A percentile compares a stretch with the other conserved stretches of the same genome.
phyloP scores from a whole-genome alignment of 495 filamentous ascomycete genomes.

The Glonium stellatum region DNA sequence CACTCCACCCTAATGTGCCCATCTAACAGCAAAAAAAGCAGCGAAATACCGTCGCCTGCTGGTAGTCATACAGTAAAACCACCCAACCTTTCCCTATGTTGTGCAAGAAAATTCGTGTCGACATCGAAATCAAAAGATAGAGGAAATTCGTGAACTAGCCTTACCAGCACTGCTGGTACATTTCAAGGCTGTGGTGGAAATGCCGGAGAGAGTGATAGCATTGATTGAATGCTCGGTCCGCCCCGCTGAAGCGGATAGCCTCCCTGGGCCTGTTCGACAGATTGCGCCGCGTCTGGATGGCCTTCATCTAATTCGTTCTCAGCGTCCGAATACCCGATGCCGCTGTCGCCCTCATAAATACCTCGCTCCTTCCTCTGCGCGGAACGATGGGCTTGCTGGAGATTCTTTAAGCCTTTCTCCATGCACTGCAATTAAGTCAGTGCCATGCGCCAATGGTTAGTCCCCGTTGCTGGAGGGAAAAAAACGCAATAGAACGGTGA shows the following conservation, averaged over 20 bases:
- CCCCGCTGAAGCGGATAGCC: conserved; percentile 8
- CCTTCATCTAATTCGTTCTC: conserved; percentile 25
- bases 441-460: neutral
- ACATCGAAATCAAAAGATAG: conserved; percentile 2
- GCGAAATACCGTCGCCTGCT: neutral
- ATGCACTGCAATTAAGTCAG: conserved; percentile 39
- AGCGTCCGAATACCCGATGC: conserved; percentile 28
- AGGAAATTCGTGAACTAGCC: conserved; percentile 3
- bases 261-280: neutral
- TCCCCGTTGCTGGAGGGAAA: neutral
- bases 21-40: neutral
- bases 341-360: conserved; percentile 26
- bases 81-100: neutral
- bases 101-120: conserved; percentile 5
- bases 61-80: conserved; percentile 3
- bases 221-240: conserved; percentile 26
- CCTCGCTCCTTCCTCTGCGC: conserved; percentile 30
- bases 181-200: conserved; percentile 5
- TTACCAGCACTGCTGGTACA: neutral
- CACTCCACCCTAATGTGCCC: neutral
- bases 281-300: conserved; percentile 7
- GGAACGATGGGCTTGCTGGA: conserved; percentile 39
- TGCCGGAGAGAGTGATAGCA: conserved; percentile 18
- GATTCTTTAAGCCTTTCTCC: conserved; percentile 47
- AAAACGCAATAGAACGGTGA: neutral